Conservation (phyloP, 768 basidiomycete species). For the Lactifluus rugatus region DNA sequence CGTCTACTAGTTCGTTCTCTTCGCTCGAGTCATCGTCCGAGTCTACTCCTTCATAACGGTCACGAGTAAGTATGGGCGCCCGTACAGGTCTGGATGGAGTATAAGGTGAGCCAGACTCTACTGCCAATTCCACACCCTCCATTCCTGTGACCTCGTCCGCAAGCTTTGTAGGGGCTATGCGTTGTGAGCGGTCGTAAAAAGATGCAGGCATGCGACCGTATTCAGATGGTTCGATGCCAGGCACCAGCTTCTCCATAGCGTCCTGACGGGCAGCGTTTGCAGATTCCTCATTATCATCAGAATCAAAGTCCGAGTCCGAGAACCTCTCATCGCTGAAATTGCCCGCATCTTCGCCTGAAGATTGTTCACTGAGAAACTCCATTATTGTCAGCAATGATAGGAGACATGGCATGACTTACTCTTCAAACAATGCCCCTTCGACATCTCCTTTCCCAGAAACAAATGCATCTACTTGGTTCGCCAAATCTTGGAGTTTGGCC, state of each 20-base stretch:
- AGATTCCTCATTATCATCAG: conserved; percentile 20
- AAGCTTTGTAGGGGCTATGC: conserved; percentile 39
- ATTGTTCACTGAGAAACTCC: conserved; percentile 38
- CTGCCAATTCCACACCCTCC: not conserved
- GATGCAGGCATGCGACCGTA: conserved; percentile 83
- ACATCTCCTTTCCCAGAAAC: conserved; percentile 83
- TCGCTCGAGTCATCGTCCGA: conserved; percentile 83
- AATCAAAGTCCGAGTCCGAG: conserved; percentile 25
- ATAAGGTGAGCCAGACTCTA: not conserved
- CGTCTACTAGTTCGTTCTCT: conserved; percentile 42
- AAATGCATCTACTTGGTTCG: conserved; percentile 81
- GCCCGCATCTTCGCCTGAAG: conserved; percentile 35
- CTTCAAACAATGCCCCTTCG: conserved; percentile 82
- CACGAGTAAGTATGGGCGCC: conserved; percentile 70
- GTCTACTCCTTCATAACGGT: conserved; percentile 86
- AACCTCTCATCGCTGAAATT: conserved; percentile 35
- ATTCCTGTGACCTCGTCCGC: conserved; percentile 34
- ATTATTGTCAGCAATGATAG: not conserved
- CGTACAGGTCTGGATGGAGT: conserved; percentile 38
- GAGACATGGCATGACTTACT: conserved; percentile 42
- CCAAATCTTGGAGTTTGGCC: conserved; percentile 59
- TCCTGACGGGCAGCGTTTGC: conserved; percentile 39
- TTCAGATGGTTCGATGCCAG: conserved; percentile 66
- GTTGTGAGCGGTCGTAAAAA: conserved; percentile 61
- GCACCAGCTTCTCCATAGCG: conserved; percentile 74